Percentiles rank a stretch among this genome's conserved stretches.
Evolutionary conservation across 352 stramenopile species (phyloP).

Genomic region (Pythium brassicae): DNA sequence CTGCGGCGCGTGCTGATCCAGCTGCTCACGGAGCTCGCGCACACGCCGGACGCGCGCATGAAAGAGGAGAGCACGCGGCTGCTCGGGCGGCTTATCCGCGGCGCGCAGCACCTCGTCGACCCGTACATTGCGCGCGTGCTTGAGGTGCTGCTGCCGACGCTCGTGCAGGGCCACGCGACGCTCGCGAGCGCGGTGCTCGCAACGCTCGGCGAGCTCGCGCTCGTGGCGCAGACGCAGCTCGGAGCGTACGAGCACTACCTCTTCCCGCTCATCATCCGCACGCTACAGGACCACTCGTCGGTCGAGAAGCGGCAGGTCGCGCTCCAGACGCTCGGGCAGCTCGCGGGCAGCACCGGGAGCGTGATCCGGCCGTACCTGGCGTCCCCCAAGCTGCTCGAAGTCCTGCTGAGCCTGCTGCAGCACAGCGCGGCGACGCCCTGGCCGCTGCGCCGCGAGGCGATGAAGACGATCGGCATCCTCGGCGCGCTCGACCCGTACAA

Average conservation of each 20-base stretch:
- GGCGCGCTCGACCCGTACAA: constrained; percentile 95
- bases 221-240: constrained; percentile 88
- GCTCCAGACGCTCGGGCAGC: constrained; percentile 93
- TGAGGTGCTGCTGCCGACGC: constrained; percentile 77
- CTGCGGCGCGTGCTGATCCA: constrained; percentile 93
- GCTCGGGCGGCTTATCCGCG: constrained; percentile 77
- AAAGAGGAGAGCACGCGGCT: constrained; percentile 89
- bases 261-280: constrained; percentile 95
- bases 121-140: constrained; percentile 77
- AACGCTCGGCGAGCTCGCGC: constrained; percentile 89
- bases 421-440: constrained; percentile 88
- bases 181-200: constrained; percentile 68
- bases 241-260: constrained; percentile 93
- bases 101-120: constrained; percentile 84
- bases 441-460: constrained; percentile 92
- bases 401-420: constrained; percentile 93
- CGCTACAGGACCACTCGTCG: constrained; percentile 95
- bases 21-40: constrained; percentile 94
- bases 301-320: constrained; percentile 95
- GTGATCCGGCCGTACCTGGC: constrained; percentile 95
- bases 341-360: constrained; percentile 91
- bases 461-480: constrained; percentile 96
- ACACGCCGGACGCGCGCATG: constrained; percentile 82
- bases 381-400: constrained; percentile 93
- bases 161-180: constrained; percentile 83